Evolutionary conservation across 2,329 filamentous ascomycete genomes (phyloP).

Genomic region (Ceratocystis papillata): DNA sequence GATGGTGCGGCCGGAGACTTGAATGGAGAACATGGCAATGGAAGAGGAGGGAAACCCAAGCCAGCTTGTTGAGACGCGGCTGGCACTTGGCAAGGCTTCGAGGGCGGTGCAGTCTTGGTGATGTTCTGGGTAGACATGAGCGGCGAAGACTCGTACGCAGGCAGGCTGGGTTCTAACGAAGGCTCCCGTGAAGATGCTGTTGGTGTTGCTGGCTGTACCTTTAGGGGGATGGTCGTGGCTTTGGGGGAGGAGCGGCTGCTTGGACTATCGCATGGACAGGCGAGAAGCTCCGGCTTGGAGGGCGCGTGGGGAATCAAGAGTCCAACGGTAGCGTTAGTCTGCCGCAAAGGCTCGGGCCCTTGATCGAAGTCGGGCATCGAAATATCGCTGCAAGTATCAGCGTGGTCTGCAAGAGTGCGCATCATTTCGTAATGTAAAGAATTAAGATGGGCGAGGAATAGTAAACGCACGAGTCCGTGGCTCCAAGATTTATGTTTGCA

Average conservation of each 20-base stretch:
- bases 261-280: background rate
- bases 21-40: background rate
- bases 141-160: background rate
- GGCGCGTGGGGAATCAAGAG: background rate
- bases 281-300: background rate
- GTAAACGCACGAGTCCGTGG: background rate
- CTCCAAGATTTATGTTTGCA: background rate
- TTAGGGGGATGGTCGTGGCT: background rate
- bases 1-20: background rate
- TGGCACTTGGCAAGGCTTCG: background rate
- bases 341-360: background rate
- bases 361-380: conserved; percentile 1
- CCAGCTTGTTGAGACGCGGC: background rate
- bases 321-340: background rate
- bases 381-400: conserved; percentile 3
- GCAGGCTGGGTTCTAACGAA: background rate
- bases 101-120: background rate
- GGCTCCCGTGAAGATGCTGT: background rate
- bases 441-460: background rate
- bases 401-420: background rate
- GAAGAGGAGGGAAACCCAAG: background rate
- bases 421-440: background rate
- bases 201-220: background rate
- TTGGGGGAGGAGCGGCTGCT: background rate
- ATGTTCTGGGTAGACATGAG: background rate